Base-by-base conservation (phyloP, 202 grass and related monocot genomes). In the Zizania palustris region DNA sequence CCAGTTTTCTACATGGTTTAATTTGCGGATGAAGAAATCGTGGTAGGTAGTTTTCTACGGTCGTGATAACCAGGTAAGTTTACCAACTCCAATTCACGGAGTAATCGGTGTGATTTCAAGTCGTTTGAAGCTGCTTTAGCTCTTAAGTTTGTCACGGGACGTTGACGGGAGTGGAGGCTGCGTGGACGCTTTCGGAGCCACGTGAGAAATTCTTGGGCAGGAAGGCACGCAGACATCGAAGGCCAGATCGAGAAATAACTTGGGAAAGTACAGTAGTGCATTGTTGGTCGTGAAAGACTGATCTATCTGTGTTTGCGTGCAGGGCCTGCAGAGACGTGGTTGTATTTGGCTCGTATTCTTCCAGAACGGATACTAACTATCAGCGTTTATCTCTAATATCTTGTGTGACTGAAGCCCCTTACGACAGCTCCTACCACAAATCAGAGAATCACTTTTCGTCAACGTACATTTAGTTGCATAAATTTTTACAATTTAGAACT, bases 101-200 rank as follows among this genome's bases (percentile, higher is more conserved):
- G 41, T 33, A 49, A 9, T 45, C 7, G 9, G 28, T n/a, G 28
- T 62, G 40, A 20, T 63, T 4, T 38, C 7, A 19, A 28, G 61
- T 42, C 6, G 46, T 12, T 37, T 34, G 48, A 0, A 5, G 41
- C 22, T 16, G 21, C 7, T 43, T 15, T 39, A 45, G 3, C 3
- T 3, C 12, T 42, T 44, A 64, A 22, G 7, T 67, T 22, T 55
- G 40, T 37, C 19, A 35, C 12, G 85, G 36, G 13, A 39, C 35
- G 20, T 42, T 22, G 78, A 82, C 72, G 59, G 48, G 42, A 35
- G 59, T 8, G 65, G 35, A 48, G 64, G 22, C 65, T 5, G 73
- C 79, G 51, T 80, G 70, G 83, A 11, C 83, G 8, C 61, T 44
- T 51, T 45, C 5, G 7, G 16, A 34, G 60, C 85, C 73, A n/a